Percentiles rank a stretch among this genome's conserved stretches.
These are phyloP conservation scores for Talaromyces adpressus DNA, from an alignment of 495 filamentous ascomycete genomes.

Conservation along the genomic window DNA sequence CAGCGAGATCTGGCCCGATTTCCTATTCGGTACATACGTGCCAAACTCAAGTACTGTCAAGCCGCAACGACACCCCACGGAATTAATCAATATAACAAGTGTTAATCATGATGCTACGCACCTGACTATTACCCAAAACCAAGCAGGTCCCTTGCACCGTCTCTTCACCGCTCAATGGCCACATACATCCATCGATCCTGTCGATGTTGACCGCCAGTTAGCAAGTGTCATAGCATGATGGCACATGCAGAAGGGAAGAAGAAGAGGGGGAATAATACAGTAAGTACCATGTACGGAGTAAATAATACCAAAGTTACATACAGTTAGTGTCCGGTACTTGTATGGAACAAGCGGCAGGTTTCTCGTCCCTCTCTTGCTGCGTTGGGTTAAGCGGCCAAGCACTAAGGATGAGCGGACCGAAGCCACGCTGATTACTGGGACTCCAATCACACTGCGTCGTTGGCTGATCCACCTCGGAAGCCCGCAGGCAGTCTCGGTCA, in stretches of 20 bases:
- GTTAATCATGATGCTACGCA: background rate
- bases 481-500: slow-evolving; percentile 10
- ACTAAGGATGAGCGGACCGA: slow-evolving; percentile 9
- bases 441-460: background rate
- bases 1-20: background rate
- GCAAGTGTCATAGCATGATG: background rate
- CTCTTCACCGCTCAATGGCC: background rate
- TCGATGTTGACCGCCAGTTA: background rate
- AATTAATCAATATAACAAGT: background rate
- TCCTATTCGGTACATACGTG: background rate
- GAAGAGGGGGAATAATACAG: too few relatives aligned
- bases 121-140: background rate
- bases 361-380: background rate
- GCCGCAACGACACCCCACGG: background rate
- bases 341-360: background rate
- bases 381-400: background rate
- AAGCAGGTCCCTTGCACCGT: background rate
- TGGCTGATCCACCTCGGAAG: slow-evolving; percentile 7
- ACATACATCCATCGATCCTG: background rate
- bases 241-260: background rate
- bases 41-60: too few relatives aligned
- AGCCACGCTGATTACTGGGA: slow-evolving; percentile 11
- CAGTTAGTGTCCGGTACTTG: background rate
- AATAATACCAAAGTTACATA: background rate
- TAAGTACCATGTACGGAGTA: background rate